These are phyloP conservation scores for Sarocladiaceae sp. DNA, from an alignment of 2,329 filamentous ascomycete species.

Conservation along the genomic window DNA sequence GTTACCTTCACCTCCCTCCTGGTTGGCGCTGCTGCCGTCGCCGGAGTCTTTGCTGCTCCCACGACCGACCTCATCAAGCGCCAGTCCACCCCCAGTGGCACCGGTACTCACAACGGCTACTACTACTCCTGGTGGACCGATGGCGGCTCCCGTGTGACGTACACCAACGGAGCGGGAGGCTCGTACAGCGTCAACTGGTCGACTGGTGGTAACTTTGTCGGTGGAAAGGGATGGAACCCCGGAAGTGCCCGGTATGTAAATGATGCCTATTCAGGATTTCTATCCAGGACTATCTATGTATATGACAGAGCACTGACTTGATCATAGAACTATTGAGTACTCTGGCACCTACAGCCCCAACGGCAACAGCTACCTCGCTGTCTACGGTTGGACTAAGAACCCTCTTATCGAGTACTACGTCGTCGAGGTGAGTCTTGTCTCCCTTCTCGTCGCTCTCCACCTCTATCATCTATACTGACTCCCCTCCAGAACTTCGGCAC, in stretches of 20 bases:
- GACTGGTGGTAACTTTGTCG: constrained; percentile 46
- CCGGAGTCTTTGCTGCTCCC: constrained; percentile 18
- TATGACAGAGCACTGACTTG: constrained; percentile 11
- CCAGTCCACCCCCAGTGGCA: constrained; percentile 27
- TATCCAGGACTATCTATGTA: neutral
- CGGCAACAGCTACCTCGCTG: constrained; percentile 22
- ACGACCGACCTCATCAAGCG: constrained; percentile 15
- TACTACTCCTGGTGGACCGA: constrained; percentile 46
- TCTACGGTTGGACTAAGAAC: constrained; percentile 29
- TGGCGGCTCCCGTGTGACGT: constrained; percentile 34
- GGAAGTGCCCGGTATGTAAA: constrained; percentile 38
- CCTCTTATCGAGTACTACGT: constrained; percentile 29
- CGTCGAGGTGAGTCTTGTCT: constrained; percentile 13
- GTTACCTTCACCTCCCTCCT: constrained; percentile 32
- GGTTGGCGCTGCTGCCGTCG: constrained; percentile 25
- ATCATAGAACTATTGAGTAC: constrained; percentile 29
- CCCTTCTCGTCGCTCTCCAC: neutral
- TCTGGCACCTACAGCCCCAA: constrained; percentile 27
- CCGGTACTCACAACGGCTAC: constrained; percentile 32
- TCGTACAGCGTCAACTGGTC: constrained; percentile 39
- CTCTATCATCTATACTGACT: constrained; percentile 9
- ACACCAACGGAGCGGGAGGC: constrained; percentile 37
- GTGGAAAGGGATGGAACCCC: constrained; percentile 52
- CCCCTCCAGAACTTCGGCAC: constrained; percentile 29
- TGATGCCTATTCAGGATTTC: neutral